phyloP scores from a whole-genome alignment of 495 filamentous ascomycete species.

The Aspergillus cavernicola region DNA sequence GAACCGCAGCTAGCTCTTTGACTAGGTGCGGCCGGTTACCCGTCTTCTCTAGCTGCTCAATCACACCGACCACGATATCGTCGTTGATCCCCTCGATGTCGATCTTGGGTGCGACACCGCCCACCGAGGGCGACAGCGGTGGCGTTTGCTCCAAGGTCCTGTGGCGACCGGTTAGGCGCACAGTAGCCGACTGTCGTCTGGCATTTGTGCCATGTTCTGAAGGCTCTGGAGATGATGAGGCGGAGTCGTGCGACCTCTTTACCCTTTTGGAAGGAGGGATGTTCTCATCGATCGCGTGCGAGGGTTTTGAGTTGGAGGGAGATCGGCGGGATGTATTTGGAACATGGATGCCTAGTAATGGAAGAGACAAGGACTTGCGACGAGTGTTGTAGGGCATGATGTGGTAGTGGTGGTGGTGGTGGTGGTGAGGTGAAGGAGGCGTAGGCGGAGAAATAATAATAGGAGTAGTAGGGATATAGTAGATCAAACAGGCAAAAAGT shows the following conservation, averaged over 20 bases:
- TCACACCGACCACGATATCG: constrained; percentile 89
- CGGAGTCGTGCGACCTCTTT: constrained; percentile 72
- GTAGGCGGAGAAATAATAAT: constrained; percentile 11
- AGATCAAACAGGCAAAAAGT: constrained; percentile 8
- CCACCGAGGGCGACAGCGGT: constrained; percentile 72
- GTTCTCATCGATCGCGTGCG: constrained; percentile 49
- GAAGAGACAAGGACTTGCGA: constrained; percentile 92
- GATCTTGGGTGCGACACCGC: constrained; percentile 57
- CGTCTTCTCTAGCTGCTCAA: constrained; percentile 86
- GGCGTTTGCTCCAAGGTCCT: constrained; percentile 70
- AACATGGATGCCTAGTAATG: constrained; percentile 88
- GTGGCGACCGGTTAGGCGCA: constrained; percentile 43
- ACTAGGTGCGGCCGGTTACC: constrained; percentile 91
- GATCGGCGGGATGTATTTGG: constrained; percentile 73
- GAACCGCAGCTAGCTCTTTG: constrained; percentile 84
- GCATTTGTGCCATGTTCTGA: constrained; percentile 31
- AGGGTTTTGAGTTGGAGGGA: constrained; percentile 55
- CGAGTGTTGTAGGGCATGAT: constrained; percentile 96
- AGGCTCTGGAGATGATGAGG: constrained; percentile 51
- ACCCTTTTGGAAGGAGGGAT: constrained; percentile 74
- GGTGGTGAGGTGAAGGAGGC: background rate
- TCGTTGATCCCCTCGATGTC: constrained; percentile 89
- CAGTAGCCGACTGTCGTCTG: constrained; percentile 36
- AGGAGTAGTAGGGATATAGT: constrained; percentile 14
- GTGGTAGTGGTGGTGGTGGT: constrained; percentile 3